A percentile compares a stretch with the other conserved stretches of the same genome.
Conservation (phyloP, 2,329 filamentous ascomycete species). For the Pyrenochaeta sp. region DNA sequence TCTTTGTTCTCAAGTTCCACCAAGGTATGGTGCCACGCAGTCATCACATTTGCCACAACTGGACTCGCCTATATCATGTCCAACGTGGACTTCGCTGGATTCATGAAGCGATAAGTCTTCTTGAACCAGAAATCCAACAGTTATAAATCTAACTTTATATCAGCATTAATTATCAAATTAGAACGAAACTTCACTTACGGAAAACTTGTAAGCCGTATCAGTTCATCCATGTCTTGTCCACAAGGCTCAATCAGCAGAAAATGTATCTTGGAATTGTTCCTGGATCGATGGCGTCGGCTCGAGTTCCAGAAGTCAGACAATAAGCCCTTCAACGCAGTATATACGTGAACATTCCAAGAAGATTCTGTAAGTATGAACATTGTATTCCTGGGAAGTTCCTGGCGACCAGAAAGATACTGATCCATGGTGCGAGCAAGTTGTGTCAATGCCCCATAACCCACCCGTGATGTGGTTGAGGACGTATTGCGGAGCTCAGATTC, state of each 20-base stretch:
- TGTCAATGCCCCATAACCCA: too few relatives aligned
- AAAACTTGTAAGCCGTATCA: background rate
- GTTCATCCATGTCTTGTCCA: background rate
- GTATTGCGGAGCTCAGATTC: too few relatives aligned
- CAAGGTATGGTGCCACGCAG: too few relatives aligned
- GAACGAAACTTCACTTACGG: background rate
- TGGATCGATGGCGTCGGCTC: background rate
- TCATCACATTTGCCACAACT: too few relatives aligned
- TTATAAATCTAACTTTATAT: background rate
- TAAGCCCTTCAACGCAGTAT: background rate
- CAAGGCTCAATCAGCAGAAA: background rate
- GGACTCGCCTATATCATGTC: too few relatives aligned
- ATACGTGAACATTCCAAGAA: background rate
- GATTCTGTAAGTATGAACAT: background rate
- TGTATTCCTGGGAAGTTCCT: background rate
- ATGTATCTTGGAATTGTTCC: background rate
- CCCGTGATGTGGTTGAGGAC: too few relatives aligned
- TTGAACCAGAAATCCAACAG: too few relatives aligned
- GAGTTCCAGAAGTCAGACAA: background rate
- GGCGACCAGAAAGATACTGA: background rate
- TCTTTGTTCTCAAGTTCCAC: too few relatives aligned
- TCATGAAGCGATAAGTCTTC: too few relatives aligned
- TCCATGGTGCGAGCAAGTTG: background rate
- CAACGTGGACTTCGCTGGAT: too few relatives aligned
- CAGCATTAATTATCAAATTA: background rate